Conservation (phyloP, 2,329 filamentous ascomycete genomes). For the Stagonosporopsis chrysanthemi region DNA sequence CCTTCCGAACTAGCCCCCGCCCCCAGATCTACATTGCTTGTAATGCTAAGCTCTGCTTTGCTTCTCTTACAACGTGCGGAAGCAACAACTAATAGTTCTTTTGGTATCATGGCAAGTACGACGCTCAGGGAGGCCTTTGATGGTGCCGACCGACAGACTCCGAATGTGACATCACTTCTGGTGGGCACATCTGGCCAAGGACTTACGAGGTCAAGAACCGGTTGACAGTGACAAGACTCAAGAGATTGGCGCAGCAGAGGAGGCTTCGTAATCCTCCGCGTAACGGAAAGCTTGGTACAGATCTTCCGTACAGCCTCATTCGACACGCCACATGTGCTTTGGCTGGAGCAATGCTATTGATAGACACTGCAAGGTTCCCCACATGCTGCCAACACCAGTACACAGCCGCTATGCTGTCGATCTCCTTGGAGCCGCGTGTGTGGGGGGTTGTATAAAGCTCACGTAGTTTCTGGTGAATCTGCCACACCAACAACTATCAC, state of each 20-base stretch:
- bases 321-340: background rate
- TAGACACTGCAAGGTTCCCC: background rate
- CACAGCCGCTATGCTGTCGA: background rate
- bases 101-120: background rate
- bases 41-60: background rate
- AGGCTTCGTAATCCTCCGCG: background rate
- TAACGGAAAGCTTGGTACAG: background rate
- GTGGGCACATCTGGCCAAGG: background rate
- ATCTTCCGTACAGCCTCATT: background rate
- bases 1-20: background rate
- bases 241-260: background rate
- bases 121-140: background rate
- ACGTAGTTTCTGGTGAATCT: background rate
- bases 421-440: background rate
- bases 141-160: background rate
- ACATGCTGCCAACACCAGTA: background rate
- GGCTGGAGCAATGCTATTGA: background rate
- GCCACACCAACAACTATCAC: background rate
- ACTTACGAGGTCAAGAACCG: background rate
- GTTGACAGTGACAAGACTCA: background rate
- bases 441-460: background rate
- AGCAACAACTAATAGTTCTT: background rate
- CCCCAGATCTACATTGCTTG: background rate
- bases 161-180: background rate
- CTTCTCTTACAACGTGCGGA: background rate